Conservation (phyloP, 1,284 basidiomycete genomes). For the Ceratobasidium papillatum region DNA sequence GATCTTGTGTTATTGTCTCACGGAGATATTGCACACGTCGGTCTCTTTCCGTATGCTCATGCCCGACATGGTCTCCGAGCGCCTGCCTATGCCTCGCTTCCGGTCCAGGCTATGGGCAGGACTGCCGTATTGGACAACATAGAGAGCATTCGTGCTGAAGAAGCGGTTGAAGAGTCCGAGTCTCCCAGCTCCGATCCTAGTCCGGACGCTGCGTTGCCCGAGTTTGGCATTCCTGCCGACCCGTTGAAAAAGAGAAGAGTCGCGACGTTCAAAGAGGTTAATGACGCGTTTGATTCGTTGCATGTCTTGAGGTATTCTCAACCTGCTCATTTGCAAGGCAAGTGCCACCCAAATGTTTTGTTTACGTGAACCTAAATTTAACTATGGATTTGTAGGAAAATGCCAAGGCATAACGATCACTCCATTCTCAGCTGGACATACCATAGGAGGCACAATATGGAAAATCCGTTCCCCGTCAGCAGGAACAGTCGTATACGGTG, state of each 20-base stretch:
- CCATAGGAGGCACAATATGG: slow-evolving; percentile 97
- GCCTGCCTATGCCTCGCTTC: slow-evolving; percentile 95
- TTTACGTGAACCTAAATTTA: slow-evolving; percentile 34
- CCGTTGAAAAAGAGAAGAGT: slow-evolving; percentile 55
- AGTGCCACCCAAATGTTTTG: slow-evolving; percentile 45
- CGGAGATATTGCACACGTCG: slow-evolving; percentile 88
- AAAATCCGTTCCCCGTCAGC: slow-evolving; percentile 97
- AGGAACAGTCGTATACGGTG: slow-evolving; percentile 94
- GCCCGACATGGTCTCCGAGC: slow-evolving; percentile 88
- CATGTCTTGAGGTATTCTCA: slow-evolving; percentile 95
- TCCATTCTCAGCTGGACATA: slow-evolving; percentile 95
- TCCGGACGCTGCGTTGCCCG: slow-evolving; percentile 23
- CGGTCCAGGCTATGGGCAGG: slow-evolving; percentile 95
- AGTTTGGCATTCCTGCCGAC: slow-evolving; percentile 20
- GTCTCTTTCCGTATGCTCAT: slow-evolving; percentile 90
- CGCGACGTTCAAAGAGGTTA: slow-evolving; percentile 84
- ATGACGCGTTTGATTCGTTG: slow-evolving; percentile 92
- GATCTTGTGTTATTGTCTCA: slow-evolving; percentile 93
- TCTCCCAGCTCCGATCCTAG: slow-evolving; percentile 7
- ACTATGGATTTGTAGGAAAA: slow-evolving; percentile 65
- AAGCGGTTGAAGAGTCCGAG: slow-evolving; percentile 43
- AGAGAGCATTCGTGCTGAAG: slow-evolving; percentile 78
- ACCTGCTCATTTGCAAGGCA: slow-evolving; percentile 93
- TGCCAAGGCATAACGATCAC: slow-evolving; percentile 93
- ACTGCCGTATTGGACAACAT: slow-evolving; percentile 87